Conservation (phyloP, 495 filamentous ascomycete species). For the Neurospora sp. region DNA sequence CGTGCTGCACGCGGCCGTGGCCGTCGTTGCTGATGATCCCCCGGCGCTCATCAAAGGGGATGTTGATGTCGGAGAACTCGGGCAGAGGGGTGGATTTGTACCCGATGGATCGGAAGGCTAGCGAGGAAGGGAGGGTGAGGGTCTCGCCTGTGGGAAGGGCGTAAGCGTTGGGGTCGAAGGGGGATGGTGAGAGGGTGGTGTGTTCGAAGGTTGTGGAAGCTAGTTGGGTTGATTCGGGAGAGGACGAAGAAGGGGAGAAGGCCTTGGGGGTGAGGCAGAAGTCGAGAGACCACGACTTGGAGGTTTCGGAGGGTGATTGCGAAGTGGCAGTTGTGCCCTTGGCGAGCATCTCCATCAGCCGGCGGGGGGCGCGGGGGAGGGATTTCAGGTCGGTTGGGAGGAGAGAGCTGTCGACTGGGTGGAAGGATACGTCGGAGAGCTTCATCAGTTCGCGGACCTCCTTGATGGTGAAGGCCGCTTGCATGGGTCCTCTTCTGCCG, state of each 20-base stretch:
- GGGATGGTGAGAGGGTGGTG: conserved; percentile 36
- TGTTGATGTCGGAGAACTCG: conserved; percentile 63
- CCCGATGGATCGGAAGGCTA: conserved; percentile 86
- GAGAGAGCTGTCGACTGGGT: conserved; percentile 52
- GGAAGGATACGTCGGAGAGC: conserved; percentile 62
- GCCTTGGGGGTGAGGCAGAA: conserved; percentile 68
- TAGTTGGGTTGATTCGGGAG: conserved; percentile 31
- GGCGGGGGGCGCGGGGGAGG: conserved; percentile 62
- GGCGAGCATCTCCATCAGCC: conserved; percentile 67
- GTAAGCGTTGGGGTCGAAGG: conserved; percentile 42
- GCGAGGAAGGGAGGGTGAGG: conserved; percentile 40
- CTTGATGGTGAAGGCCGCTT: conserved; percentile 92
- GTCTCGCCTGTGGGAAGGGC: conserved; percentile 38
- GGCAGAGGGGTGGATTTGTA: conserved; percentile 73
- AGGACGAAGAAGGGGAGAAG: conserved; percentile 45
- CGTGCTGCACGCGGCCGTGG: conserved; percentile 53
- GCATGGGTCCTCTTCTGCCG: conserved; percentile 78
- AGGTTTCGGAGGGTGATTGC: neutral
- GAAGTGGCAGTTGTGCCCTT: conserved; percentile 44
- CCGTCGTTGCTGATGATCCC: conserved; percentile 84
- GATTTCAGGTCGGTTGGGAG: conserved; percentile 51
- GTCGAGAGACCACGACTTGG: conserved; percentile 70
- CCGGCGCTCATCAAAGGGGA: conserved; percentile 61
- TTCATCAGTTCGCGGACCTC: conserved; percentile 80
- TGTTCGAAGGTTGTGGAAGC: conserved; percentile 55